Base-by-base conservation (phyloP, 78 protist genomes). In the Blattamonas nauphoetae region DNA sequence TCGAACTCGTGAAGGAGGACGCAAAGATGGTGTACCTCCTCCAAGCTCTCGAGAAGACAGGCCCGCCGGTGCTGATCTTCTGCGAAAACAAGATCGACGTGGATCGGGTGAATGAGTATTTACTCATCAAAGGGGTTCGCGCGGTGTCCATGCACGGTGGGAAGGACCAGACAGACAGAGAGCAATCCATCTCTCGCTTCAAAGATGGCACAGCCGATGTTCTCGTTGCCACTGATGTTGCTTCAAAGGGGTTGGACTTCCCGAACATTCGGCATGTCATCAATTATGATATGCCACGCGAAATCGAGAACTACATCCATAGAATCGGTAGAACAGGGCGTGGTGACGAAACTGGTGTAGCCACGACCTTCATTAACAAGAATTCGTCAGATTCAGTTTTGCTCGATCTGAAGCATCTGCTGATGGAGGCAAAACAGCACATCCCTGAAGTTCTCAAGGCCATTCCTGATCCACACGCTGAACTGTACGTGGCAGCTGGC, bases 261-360 rank as follows among this genome's bases (percentile, higher is more conserved):
- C 96, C 96, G 34, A 89, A 92, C 38, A 88, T 96, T 64, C 94
- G 91, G 87, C 98, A 96, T 84, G 98, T 96, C 83, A 96, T 96
- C 91, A 96, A 96, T 45, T 96, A 80, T 77, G 86, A 78, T 6
- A 78, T 79, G 89, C 98, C 98, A 29, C 87, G 90, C 42, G 97
- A 96, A 64, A 96, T 95, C 64, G 98, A 96, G 87, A 89, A 94
- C 63, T 96, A 96, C 87, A 95, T 93, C 78, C 95, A 94, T 45
- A 85, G 99, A 32, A 94, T 95, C 44, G 99, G 99, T 29, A 82
- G 99, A 2, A 97, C 99, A 1, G 99, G 98, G 5, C 92, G 99
- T 2, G 84, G 94, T 85, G 97, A 97, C 38, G 94, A 95, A 89
- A 95, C 92, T 0, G 99, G 99, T 34, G 92, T 93, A 2, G 97